phyloP scores from a whole-genome alignment of 345 rosid species.

The Cardamine chenopodiifolia region DNA sequence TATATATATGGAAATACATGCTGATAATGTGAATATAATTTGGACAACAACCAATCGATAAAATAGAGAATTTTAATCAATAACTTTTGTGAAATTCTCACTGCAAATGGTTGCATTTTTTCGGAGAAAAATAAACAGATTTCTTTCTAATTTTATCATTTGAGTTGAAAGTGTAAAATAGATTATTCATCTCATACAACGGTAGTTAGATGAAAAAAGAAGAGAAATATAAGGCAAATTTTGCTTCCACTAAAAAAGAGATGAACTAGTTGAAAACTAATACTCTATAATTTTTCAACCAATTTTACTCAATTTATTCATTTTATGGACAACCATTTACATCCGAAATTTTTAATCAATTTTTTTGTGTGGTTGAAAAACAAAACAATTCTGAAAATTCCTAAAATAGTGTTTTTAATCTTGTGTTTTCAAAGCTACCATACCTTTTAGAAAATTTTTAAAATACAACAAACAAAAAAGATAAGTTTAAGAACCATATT shows the following conservation, averaged over 20 bases:
- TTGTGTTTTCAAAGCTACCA: neutral
- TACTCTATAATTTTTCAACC: neutral
- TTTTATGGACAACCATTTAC: neutral
- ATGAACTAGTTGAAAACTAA: neutral
- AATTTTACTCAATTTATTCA: too few relatives aligned
- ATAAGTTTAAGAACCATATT: neutral
- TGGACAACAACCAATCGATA: neutral
- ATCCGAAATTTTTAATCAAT: neutral
- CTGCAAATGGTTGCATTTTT: neutral
- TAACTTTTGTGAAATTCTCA: neutral
- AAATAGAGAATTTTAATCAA: neutral
- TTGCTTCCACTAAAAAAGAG: neutral
- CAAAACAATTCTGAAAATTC: neutral
- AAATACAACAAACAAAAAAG: neutral
- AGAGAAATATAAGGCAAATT: neutral
- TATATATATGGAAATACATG: neutral
- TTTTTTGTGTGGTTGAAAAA: neutral
- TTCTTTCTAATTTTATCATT: neutral
- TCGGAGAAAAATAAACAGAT: neutral
- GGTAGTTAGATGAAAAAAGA: neutral
- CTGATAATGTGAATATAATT: neutral
- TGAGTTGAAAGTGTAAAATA: neutral
- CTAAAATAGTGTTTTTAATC: neutral
- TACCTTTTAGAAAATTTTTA: neutral
- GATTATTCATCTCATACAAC: neutral